phyloP scores from a whole-genome alignment of 345 rosid species.

The Hibiscus syriacus region DNA sequence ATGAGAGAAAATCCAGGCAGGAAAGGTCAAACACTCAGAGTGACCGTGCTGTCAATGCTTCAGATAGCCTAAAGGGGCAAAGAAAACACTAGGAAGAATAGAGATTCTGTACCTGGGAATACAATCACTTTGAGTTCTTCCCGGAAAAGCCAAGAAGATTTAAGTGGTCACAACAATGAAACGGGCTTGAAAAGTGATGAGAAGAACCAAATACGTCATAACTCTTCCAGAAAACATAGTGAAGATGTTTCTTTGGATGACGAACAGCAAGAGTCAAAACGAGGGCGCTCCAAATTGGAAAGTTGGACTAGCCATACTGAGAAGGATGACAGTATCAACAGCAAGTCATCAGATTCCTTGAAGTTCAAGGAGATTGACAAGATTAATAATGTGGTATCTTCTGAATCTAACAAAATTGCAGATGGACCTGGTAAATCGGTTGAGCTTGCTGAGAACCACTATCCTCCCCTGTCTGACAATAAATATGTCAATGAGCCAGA shows the following conservation, averaged over 20 bases:
- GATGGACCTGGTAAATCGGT: slow-evolving; percentile 31
- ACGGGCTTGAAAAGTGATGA: slow-evolving; percentile 50
- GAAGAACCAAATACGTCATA: slow-evolving; percentile 32
- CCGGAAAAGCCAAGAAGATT: slow-evolving; percentile 63
- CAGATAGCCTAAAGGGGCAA: slow-evolving; percentile 58
- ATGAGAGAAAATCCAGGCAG: slow-evolving; percentile 70
- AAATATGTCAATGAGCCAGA: slow-evolving; percentile 40
- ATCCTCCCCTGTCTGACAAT: slow-evolving; percentile 31
- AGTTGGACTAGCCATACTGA: slow-evolving; percentile 94
- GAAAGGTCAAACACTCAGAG: slow-evolving; percentile 52
- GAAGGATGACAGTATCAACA: slow-evolving; percentile 52
- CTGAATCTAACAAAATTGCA: slow-evolving; percentile 29
- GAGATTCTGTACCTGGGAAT: slow-evolving; percentile 60
- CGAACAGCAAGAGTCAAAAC: too few relatives aligned
- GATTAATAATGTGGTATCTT: slow-evolving; percentile 31
- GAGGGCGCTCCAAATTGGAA: slow-evolving; percentile 79
- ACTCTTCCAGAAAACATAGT: slow-evolving; percentile 45
- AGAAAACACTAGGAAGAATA: slow-evolving; percentile 57
- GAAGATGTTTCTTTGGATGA: slow-evolving; percentile 69
- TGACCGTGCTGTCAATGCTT: slow-evolving; percentile 40
- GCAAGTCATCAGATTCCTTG: slow-evolving; percentile 53
- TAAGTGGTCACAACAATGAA: slow-evolving; percentile 47
- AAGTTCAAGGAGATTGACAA: slow-evolving; percentile 54
- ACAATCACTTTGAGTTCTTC: slow-evolving; percentile 29
- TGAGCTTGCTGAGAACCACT: slow-evolving; percentile 34